phyloP scores from a whole-genome alignment of 139 green algal genomes.

The Edaphochlamys debaryana region DNA sequence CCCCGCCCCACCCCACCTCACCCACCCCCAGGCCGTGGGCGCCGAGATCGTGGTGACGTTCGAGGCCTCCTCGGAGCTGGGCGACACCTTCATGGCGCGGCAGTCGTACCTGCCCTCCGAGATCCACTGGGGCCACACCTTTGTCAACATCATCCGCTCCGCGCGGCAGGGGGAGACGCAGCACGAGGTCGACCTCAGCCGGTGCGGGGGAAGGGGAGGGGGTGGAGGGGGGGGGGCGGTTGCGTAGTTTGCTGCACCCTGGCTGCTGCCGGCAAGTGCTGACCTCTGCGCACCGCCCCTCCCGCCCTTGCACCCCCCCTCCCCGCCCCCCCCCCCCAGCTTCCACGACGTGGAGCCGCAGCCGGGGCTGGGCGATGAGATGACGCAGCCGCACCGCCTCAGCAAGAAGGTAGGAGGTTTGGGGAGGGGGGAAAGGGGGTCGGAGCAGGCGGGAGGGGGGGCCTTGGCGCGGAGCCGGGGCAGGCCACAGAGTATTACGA shows the following conservation, averaged over 20 bases:
- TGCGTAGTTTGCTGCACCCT: too few species aligned
- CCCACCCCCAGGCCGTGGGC: slow-evolving; percentile 52
- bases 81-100: slow-evolving; percentile 83
- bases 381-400: slow-evolving; percentile 61
- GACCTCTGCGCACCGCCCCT: too few species aligned
- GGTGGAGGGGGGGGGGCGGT: too few species aligned
- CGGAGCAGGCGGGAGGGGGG: too few species aligned
- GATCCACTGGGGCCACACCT: slow-evolving; percentile 84
- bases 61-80: slow-evolving; percentile 82
- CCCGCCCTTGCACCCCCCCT: too few species aligned
- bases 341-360: slow-evolving; percentile 88
- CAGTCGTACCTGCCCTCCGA: slow-evolving; percentile 84
- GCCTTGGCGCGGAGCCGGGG: too few species aligned
- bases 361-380: slow-evolving; percentile 52
- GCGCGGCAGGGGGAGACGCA: slow-evolving; percentile 50
- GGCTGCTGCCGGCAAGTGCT: slow-evolving; percentile 28
- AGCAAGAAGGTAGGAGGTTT: too few species aligned
- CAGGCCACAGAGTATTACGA: too few species aligned
- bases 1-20: background rate
- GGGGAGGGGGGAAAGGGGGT: too few species aligned
- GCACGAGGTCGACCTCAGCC: slow-evolving; percentile 77
- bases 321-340: too few species aligned
- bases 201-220: too few species aligned
- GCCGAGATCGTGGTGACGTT: slow-evolving; percentile 90
- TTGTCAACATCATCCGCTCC: slow-evolving; percentile 65